Evolutionary conservation across 371 early-diverging fungal genomes (phyloP).

Genomic region (Syncephalastrum racemosum): DNA sequence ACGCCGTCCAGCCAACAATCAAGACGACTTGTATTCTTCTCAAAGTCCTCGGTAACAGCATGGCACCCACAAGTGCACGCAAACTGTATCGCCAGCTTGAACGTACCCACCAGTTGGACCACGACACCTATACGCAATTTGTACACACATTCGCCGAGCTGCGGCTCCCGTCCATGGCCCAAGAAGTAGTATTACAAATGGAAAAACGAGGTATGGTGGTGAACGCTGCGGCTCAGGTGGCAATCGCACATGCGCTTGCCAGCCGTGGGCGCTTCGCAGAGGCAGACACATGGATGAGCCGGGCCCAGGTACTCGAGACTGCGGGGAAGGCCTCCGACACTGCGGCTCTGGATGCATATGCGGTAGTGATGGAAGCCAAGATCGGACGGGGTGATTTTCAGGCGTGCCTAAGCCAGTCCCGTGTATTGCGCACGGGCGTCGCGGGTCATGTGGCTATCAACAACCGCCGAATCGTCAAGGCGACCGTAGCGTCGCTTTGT

Average conservation of each 20-base stretch:
- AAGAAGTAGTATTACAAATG: slow-evolving; percentile 13
- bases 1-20: slow-evolving; percentile 11
- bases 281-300: slow-evolving; percentile 5
- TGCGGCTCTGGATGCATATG: slow-evolving; percentile 26
- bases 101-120: slow-evolving; percentile 9
- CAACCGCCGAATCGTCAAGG: slow-evolving; percentile 35
- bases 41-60: neutral
- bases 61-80: slow-evolving; percentile 7
- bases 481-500: slow-evolving; percentile 17
- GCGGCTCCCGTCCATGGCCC: too few relatives aligned
- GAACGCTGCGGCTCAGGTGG: slow-evolving; percentile 9
- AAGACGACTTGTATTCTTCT: slow-evolving; percentile 5
- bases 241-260: slow-evolving; percentile 24
- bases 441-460: neutral
- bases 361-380: slow-evolving; percentile 27
- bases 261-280: slow-evolving; percentile 19
- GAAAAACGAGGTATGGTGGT: slow-evolving; percentile 11
- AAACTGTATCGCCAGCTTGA: slow-evolving; percentile 6
- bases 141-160: slow-evolving; percentile 19
- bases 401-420: slow-evolving; percentile 14
- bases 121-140: slow-evolving; percentile 21
- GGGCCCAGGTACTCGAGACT: slow-evolving; percentile 14
- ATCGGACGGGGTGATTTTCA: slow-evolving; percentile 24
- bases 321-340: neutral
- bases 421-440: slow-evolving; percentile 1